Conservation (phyloP, 73 alveolate species). For the Paramecium primaurelia region DNA sequence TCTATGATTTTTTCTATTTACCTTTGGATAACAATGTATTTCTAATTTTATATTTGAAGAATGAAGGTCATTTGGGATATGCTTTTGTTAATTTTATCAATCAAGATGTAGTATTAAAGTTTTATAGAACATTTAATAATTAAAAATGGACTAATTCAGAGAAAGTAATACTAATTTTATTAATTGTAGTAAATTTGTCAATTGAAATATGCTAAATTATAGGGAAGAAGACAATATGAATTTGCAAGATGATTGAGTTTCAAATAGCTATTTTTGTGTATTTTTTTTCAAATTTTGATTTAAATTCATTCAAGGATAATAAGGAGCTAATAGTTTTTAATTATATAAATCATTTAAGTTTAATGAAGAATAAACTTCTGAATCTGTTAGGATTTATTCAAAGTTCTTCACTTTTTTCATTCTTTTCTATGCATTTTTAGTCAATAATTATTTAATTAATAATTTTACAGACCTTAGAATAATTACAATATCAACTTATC, state of each 20-base stretch:
- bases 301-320: neutral
- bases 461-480: neutral
- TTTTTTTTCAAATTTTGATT: neutral
- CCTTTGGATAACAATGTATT: conserved; percentile 4
- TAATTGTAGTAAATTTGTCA: conserved; percentile 20
- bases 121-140: conserved; percentile 25
- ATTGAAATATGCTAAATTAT: conserved; percentile 30
- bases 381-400: neutral
- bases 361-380: neutral
- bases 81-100: conserved; percentile 32
- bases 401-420: neutral
- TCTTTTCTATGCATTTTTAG: neutral
- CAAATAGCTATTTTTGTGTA: neutral
- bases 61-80: conserved; percentile 24
- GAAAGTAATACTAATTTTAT: neutral
- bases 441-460: neutral
- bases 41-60: neutral
- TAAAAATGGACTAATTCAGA: neutral
- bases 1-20: conserved; percentile 4
- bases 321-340: neutral
- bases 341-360: neutral
- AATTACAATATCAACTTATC: neutral
- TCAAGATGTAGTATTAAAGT: neutral
- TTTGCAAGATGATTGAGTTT: neutral
- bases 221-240: conserved; percentile 8